Base-by-base conservation (phyloP, 1,284 basidiomycete species). In the Singerocomus inundabilis region DNA sequence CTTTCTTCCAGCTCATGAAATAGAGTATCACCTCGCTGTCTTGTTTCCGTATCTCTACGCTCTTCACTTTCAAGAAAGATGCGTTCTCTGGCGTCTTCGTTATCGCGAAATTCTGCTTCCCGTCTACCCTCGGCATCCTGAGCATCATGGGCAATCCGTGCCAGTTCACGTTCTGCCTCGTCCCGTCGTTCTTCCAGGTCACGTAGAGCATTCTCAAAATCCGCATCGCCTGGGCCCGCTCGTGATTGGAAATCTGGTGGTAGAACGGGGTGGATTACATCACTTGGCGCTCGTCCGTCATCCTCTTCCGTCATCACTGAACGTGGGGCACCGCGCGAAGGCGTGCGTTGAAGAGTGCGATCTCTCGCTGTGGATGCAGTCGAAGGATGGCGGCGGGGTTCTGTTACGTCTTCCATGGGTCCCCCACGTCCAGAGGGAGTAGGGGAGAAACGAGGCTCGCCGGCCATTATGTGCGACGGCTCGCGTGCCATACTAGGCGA, bases 31-130 rank as follows among this genome's bases (percentile, higher is more conserved):
- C 74, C 70, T 15, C 79, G 75, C 41, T 79, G 72, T 41, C 70
- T 68, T 13, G 79, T 71, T 55, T 82, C 80, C 36, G 72, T 70
- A 13, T 80, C 78, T 35, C 87, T 73, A 32, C 77, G 72, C 1
- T 69, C 72, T 58, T 89, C 83, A 42, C 73, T 73, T 4, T 84
- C 79, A 31, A 73, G 57, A 65, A 89, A 89, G 3, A 82, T 63
- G 6, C 71, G 76, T 18, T 85, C 74, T 15, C 87, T 72, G 46
- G 80, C 81, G 10, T 82, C 80, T 63, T 90, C 88, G 55, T 79
- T 77, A 1, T 71, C 70, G 13, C 78, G 75, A 69, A 85, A 88
- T 32, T 81, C 78, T 5, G 65, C 64, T 52, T 89, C 85, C 11
- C 85, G 77, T 43, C 69, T 71, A 34, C 78, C 73, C 59, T 90